A percentile compares a stretch with the other conserved stretches of the same genome.
Conservation (phyloP, 306 rosid genomes). For the Cicer bijugum region DNA sequence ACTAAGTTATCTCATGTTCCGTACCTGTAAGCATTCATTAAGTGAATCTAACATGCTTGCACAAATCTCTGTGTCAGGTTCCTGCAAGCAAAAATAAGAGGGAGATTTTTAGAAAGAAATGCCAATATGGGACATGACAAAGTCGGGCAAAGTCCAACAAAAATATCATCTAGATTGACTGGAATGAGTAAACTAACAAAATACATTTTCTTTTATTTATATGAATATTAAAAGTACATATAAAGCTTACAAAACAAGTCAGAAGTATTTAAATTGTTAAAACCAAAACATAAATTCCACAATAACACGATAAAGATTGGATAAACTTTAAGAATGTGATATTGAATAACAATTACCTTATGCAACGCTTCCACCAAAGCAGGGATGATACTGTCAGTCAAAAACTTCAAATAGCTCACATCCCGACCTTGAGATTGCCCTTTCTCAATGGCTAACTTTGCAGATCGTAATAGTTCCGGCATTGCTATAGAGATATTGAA, state of each 20-base stretch:
- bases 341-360: slow-evolving; percentile 57
- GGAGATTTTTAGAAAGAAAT: slow-evolving; percentile 37
- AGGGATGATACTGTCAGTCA: slow-evolving; percentile 85
- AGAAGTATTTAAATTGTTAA: background rate
- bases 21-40: slow-evolving; percentile 93
- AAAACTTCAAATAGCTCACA: slow-evolving; percentile 77
- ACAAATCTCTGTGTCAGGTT: slow-evolving; percentile 97
- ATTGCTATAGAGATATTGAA: slow-evolving; percentile 62
- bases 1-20: slow-evolving; percentile 27
- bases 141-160: slow-evolving; percentile 12
- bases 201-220: slow-evolving; percentile 24
- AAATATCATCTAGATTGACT: slow-evolving; percentile 15
- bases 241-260: slow-evolving; percentile 6
- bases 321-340: slow-evolving; percentile 1
- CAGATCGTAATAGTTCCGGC: slow-evolving; percentile 96
- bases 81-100: slow-evolving; percentile 62
- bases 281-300: slow-evolving; percentile 3
- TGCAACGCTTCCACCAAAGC: slow-evolving; percentile 97
- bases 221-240: slow-evolving; percentile 14
- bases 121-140: slow-evolving; percentile 3
- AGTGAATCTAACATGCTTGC: slow-evolving; percentile 91
- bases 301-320: background rate
- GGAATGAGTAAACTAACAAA: slow-evolving; percentile 24
- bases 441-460: slow-evolving; percentile 93
- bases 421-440: slow-evolving; percentile 95